phyloP scores from a whole-genome alignment of 2,329 filamentous ascomycete genomes.

The Penicillium fuscoglaucum region DNA sequence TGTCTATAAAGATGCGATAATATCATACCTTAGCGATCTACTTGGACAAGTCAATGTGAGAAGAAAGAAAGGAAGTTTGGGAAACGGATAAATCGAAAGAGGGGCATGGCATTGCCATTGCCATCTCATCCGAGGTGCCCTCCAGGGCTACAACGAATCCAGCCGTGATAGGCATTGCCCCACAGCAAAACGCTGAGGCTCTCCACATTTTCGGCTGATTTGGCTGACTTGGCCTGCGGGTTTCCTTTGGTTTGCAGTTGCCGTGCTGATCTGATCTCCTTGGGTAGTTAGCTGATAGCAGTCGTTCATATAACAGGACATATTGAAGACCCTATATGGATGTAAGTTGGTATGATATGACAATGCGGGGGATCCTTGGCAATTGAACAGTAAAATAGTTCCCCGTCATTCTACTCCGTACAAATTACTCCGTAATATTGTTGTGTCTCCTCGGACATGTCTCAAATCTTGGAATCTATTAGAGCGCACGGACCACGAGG shows the following conservation, averaged over 20 bases:
- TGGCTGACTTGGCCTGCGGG: constrained; percentile 8
- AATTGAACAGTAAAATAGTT: neutral
- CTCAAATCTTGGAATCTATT: neutral
- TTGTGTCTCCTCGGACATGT: neutral
- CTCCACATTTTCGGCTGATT: constrained; percentile 15
- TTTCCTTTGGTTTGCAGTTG: constrained; percentile 7
- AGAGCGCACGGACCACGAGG: neutral
- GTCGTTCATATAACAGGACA: neutral
- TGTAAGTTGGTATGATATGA: neutral
- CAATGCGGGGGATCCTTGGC: neutral
- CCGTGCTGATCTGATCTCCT: neutral
- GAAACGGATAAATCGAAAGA: constrained; percentile 13
- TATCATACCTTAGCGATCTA: neutral
- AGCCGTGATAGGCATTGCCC: constrained; percentile 6
- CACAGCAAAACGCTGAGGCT: constrained; percentile 17
- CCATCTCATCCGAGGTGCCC: constrained; percentile 6
- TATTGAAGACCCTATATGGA: neutral
- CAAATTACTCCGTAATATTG: no score
- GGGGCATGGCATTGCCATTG: constrained; percentile 17
- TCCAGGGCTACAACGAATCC: neutral
- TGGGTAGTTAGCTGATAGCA: neutral
- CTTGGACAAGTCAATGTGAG: neutral
- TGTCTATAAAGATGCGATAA: neutral
- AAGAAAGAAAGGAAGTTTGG: constrained; percentile 2
- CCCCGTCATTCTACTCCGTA: neutral